These are phyloP conservation scores for Podospora tetraspora DNA, from an alignment of 495 filamentous ascomycete genomes.

Conservation along the genomic window DNA sequence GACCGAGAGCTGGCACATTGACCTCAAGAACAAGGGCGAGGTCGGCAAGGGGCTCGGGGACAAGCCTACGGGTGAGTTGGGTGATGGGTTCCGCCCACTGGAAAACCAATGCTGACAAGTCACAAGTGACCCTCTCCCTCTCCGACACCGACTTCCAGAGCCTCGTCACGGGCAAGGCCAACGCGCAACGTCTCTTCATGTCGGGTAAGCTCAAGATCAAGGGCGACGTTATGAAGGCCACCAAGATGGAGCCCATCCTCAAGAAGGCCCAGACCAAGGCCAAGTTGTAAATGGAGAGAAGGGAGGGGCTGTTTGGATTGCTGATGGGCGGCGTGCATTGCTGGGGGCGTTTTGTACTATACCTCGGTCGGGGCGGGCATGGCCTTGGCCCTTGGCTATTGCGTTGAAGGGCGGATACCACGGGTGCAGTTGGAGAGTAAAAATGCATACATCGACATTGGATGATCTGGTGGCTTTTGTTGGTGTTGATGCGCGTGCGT, in stretches of 20 bases:
- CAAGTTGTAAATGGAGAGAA: constrained; percentile 61
- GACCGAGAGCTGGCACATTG: constrained; percentile 85
- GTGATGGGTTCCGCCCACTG: too few relatives aligned
- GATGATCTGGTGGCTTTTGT: background rate
- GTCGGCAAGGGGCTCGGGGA: constrained; percentile 71
- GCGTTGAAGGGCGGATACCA: background rate
- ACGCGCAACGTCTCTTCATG: constrained; percentile 96
- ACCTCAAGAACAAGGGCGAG: constrained; percentile 82
- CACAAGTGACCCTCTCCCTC: constrained; percentile 73
- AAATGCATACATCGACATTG: background rate
- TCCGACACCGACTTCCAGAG: constrained; percentile 81
- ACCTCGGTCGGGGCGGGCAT: background rate
- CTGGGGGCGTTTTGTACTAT: background rate
- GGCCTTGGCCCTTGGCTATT: background rate
- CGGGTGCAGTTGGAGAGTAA: background rate
- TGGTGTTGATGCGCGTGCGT: background rate
- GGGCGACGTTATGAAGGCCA: constrained; percentile 98
- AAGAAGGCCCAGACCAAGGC: constrained; percentile 81
- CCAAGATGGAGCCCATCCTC: constrained; percentile 89
- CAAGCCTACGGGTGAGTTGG: constrained; percentile 71
- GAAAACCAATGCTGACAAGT: background rate
- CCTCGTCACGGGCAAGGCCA: constrained; percentile 81
- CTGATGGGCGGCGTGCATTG: background rate
- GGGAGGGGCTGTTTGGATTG: background rate
- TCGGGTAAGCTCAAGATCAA: constrained; percentile 94